Percentiles rank a stretch among this genome's conserved stretches.
phyloP scores from a whole-genome alignment of 805 yeast species.

The Sugiyamaella boreocaroliniensis region DNA sequence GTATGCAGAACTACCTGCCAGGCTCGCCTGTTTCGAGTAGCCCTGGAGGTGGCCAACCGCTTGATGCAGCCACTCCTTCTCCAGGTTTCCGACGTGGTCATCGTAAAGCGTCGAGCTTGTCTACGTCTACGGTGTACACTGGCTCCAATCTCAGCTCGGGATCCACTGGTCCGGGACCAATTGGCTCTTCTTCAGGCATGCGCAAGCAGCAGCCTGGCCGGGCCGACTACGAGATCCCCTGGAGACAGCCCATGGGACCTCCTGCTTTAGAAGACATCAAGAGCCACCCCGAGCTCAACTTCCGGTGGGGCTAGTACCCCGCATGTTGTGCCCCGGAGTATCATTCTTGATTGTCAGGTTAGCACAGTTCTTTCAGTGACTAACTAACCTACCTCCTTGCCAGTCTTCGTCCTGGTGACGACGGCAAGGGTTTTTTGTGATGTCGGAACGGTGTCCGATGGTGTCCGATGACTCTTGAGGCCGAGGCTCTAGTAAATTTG shows the following conservation, averaged over 20 bases:
- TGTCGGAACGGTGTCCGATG: too few species aligned
- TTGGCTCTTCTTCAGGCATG: conserved; percentile 1
- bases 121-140: conserved; percentile 19
- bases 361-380: too few species aligned
- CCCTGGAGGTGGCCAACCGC: neutral
- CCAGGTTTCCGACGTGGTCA: conserved; percentile 22
- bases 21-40: neutral
- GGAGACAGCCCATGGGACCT: conserved; percentile 31
- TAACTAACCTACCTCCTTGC: too few species aligned
- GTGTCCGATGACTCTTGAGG: too few species aligned
- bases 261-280: conserved; percentile 29
- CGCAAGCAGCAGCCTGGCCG: neutral
- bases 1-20: neutral
- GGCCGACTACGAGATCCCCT: conserved; percentile 22
- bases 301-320: conserved; percentile 4
- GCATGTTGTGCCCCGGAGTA: neutral
- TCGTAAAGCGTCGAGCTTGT: conserved; percentile 24
- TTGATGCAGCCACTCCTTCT: neutral
- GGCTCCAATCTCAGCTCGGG: conserved; percentile 2
- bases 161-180: conserved; percentile 2
- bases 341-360: too few species aligned
- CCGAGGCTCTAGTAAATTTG: too few species aligned
- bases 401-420: too few species aligned
- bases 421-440: too few species aligned
- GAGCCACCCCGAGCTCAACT: conserved; percentile 19